These are phyloP conservation scores for Calonectria montana DNA, from an alignment of 2,329 filamentous ascomycete species.

Conservation along the genomic window DNA sequence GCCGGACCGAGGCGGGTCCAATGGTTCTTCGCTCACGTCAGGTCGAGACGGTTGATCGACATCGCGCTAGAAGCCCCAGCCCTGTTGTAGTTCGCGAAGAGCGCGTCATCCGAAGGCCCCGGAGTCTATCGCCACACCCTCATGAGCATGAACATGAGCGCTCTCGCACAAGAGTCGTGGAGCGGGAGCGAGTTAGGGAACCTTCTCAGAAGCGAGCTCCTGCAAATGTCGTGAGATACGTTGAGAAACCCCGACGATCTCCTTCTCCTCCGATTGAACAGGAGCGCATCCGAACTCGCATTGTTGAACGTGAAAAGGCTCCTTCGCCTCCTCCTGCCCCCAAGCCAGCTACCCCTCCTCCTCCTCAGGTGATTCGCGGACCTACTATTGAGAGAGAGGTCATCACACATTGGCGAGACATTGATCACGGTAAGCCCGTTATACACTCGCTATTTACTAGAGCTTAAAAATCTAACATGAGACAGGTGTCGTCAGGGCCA, in stretches of 20 bases:
- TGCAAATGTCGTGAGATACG: constrained; percentile 54
- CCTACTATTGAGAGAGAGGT: constrained; percentile 89
- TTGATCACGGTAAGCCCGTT: constrained; percentile 79
- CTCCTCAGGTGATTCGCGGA: constrained; percentile 74
- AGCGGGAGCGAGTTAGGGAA: constrained; percentile 47
- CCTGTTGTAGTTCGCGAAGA: constrained; percentile 56
- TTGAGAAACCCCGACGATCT: constrained; percentile 52
- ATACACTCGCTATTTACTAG: not conserved
- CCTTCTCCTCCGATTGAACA: constrained; percentile 51
- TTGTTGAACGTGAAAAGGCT: constrained; percentile 57
- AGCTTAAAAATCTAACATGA: constrained; percentile 19
- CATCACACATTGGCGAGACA: constrained; percentile 87
- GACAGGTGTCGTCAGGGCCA: constrained; percentile 58
- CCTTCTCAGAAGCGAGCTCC: constrained; percentile 53
- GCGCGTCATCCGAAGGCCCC: constrained; percentile 55
- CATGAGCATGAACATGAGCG: constrained; percentile 52
- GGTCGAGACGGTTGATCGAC: constrained; percentile 65
- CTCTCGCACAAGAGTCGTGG: constrained; percentile 44
- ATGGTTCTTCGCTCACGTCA: constrained; percentile 67
- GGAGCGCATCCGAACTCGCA: constrained; percentile 61
- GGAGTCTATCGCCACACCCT: constrained; percentile 55
- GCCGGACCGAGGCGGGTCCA: constrained; percentile 60
- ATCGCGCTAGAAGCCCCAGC: constrained; percentile 57
- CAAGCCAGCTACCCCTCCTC: constrained; percentile 63
- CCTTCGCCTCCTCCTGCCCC: constrained; percentile 53